Base-by-base conservation (phyloP, 352 stramenopile species). In the Phytopythium ostracodes region DNA sequence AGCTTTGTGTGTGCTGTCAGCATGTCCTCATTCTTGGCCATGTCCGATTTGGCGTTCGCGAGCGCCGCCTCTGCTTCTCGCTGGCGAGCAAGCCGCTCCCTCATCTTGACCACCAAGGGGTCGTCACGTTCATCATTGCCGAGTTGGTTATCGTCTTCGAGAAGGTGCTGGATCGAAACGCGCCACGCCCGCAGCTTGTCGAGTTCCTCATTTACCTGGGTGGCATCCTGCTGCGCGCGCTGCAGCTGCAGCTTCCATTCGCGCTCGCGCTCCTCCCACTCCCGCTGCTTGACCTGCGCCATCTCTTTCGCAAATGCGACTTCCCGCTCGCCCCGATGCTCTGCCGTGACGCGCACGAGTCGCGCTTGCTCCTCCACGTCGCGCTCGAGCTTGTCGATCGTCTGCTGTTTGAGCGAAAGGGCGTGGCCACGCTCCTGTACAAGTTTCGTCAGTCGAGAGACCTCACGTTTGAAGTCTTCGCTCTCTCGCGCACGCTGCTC, bases 1-100 rank as follows among this genome's bases (percentile, higher is more conserved):
- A 88, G 62, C 35, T 76, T 66, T 38, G 68, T 83, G 54, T 79
- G 71, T 15, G 56, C 49, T 0, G 54, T 60, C 29, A 86, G 59
- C n/a, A 79, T 70, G n/a, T 76, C 71, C 65, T 88, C 75, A 14
- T 66, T 62, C 31, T 59, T 56, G 3, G 64, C 62, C 29, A 80
- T 57, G 24, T 79, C 70, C 1, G 57, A 15, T 42, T 77, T 76
- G 14, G 66, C 54, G 33, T 72, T 67, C 29, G 66, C 67, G n/a
- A 77, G 61, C 36, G 56, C 58, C 15, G 62, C 52, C 35, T 60
- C 59, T 12, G 71, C 59, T 11, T 67, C 36, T 9, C 75, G 62
- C 10, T 66, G 59, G 17, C 72, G 66, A 52, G 71, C 66, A 7
- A 79, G 63, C 22, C 79, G 66, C 56, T 82, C 57, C 20, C 71